Evolutionary conservation across 2,329 filamentous ascomycete genomes (phyloP), one percentile per base, ranked within the genome.

Genomic region (Ophiostoma ips): DNA sequence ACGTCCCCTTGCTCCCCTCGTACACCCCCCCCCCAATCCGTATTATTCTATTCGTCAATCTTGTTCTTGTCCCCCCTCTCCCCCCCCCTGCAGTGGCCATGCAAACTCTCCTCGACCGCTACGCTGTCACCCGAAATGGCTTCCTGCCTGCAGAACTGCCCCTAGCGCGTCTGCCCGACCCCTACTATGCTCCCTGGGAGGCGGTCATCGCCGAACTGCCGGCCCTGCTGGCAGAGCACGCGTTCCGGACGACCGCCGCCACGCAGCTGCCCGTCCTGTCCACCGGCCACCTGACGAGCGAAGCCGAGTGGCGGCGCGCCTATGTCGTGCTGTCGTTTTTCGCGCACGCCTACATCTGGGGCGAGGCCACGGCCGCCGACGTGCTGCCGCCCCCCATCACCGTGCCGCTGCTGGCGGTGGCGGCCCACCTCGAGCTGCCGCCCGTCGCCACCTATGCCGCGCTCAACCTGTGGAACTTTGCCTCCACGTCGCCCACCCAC

Each of bases 371-470:
- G 50, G 84, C 88, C 2, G 72, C 75, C 53, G 84, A 92, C 67
- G 85, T 87, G 59, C 58, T 95, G 1, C 90, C 90, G 1, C 81
- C 85, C 0, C 69, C 82, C 47, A 75, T 96, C 51, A 83, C 87
- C 0, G 69, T 87, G 1, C 90, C 90, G 0, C 81, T 94, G 52
- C 72, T 92, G 43, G 61, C 74, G 44, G 75, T 87, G 10, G 87
- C 87, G 50, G 66, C 73, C 12, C 79, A 83, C 57, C 76, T 95
- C 7, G 84, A 89, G 53, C 72, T 95, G 1, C 89, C 88, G 1
- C 83, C 88, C 1, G 86, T 94, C 0, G 84, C 88, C n/a, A 94
- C 89, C 11, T 96, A 95, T 60, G 85, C 90, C 1, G 85, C 77
- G 1, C 71, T 90, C 33, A 88, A 85, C 57, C 72, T 96, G 12